phyloP scores from a whole-genome alignment of 73 alveolate species.

The Blepharisma japonicum region DNA sequence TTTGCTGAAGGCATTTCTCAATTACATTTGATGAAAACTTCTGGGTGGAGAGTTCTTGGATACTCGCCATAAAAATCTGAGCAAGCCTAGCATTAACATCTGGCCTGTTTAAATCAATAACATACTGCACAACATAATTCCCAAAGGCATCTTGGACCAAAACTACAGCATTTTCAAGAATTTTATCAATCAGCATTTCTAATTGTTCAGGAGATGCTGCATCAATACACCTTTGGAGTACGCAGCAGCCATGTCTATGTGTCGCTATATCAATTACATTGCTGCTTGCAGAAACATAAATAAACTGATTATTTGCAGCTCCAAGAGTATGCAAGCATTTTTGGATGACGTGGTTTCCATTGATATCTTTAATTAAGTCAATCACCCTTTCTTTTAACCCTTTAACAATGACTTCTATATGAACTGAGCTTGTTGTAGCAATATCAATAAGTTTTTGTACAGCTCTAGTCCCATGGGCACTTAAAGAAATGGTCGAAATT shows the following conservation, averaged over 20 bases:
- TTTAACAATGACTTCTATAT: slow-evolving; percentile 28
- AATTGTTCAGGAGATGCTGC: slow-evolving; percentile 33
- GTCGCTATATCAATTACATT: slow-evolving; percentile 48
- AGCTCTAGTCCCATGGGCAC: slow-evolving; percentile 59
- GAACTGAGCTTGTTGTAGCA: slow-evolving; percentile 32
- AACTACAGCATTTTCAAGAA: slow-evolving; percentile 35
- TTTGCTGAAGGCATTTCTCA: slow-evolving; percentile 76
- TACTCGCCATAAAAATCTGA: slow-evolving; percentile 34
- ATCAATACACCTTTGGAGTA: slow-evolving; percentile 55
- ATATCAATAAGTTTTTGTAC: slow-evolving; percentile 49
- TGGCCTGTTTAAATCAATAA: slow-evolving; percentile 54
- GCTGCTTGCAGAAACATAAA: slow-evolving; percentile 45
- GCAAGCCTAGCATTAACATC: slow-evolving; percentile 42
- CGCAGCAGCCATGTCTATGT: slow-evolving; percentile 66
- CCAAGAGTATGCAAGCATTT: slow-evolving; percentile 37
- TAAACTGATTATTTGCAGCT: slow-evolving; percentile 40
- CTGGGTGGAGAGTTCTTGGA: slow-evolving; percentile 58
- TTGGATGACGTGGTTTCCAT: slow-evolving; percentile 61
- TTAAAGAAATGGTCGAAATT: slow-evolving; percentile 43
- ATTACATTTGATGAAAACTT: slow-evolving; percentile 85
- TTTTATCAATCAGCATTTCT: slow-evolving; percentile 32
- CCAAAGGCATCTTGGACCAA: slow-evolving; percentile 57
- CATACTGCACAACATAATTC: slow-evolving; percentile 58
- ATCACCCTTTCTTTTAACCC: slow-evolving; percentile 33
- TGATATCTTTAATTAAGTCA: slow-evolving; percentile 45